These are phyloP conservation scores for Claviceps paspali DNA, from an alignment of 2,329 filamentous ascomycete genomes.

Conservation along the genomic window DNA sequence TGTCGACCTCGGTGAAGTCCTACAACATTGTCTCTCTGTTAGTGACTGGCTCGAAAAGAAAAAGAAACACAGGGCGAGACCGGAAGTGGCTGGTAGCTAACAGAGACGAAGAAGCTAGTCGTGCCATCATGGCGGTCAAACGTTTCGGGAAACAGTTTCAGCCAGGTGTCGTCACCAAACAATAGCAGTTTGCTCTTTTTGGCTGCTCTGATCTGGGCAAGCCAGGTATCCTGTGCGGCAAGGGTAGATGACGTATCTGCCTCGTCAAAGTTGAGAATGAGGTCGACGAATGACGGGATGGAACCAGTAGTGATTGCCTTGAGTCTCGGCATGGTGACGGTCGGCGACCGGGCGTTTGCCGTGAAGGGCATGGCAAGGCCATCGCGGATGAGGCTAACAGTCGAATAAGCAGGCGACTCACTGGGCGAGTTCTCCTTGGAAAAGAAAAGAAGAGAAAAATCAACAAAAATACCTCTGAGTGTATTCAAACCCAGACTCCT, in stretches of 20 bases:
- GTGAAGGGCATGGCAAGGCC: conserved; percentile 85
- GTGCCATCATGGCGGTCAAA: conserved; percentile 86
- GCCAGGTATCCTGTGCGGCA: conserved; percentile 83
- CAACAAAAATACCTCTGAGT: conserved; percentile 59
- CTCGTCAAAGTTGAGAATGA: conserved; percentile 93
- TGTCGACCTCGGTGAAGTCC: conserved; percentile 97
- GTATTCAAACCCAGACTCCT: conserved; percentile 67
- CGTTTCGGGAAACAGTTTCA: conserved; percentile 83
- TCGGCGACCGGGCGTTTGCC: conserved; percentile 88
- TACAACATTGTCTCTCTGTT: conserved; percentile 18
- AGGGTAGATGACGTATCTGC: conserved; percentile 82
- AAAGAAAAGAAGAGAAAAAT: not conserved
- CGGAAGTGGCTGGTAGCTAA: conserved; percentile 32
- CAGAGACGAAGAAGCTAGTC: conserved; percentile 94
- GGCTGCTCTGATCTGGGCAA: conserved; percentile 75
- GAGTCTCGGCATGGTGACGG: conserved; percentile 93
- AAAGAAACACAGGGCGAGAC: too few species aligned
- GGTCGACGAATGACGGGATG: conserved; percentile 93
- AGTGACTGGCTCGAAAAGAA: not conserved
- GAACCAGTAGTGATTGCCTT: conserved; percentile 97
- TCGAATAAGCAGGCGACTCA: not conserved
- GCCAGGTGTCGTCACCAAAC: conserved; percentile 97
- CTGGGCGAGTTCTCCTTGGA: too few species aligned
- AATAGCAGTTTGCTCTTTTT: conserved; percentile 64
- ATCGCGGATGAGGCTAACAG: conserved; percentile 63